Conservation (phyloP, 2,329 filamentous ascomycete genomes). For the Paraconiothyrium brasiliense region DNA sequence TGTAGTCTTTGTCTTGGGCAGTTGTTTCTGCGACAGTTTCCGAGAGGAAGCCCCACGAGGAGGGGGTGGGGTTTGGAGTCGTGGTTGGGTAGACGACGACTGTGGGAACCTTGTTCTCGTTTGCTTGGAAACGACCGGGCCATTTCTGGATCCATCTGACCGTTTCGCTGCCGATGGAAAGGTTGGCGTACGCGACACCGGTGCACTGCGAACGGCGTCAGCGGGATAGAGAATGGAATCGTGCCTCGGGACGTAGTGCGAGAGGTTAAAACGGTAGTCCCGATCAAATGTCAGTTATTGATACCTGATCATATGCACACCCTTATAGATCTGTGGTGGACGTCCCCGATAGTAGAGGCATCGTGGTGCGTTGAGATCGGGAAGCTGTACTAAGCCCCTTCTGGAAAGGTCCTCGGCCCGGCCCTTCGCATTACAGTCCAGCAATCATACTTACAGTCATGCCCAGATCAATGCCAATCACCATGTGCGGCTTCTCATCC, state of each 20-base stretch:
- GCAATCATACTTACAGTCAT: conserved; percentile 47
- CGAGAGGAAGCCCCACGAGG: conserved; percentile 65
- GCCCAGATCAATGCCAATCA: conserved; percentile 47
- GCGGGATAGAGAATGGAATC: not conserved
- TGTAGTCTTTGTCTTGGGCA: conserved; percentile 56
- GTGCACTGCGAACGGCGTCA: conserved; percentile 35
- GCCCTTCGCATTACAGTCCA: not conserved
- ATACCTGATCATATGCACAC: not conserved
- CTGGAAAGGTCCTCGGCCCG: not conserved
- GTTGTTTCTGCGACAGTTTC: conserved; percentile 46
- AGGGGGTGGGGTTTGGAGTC: conserved; percentile 39
- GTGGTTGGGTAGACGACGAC: conserved; percentile 56
- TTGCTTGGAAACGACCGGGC: conserved; percentile 62
- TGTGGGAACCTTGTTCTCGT: conserved; percentile 66
- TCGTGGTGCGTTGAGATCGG: too few relatives aligned
- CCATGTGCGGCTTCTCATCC: conserved; percentile 41
- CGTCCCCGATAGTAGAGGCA: too few relatives aligned
- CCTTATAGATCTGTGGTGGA: not conserved
- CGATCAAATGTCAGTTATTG: too few relatives aligned
- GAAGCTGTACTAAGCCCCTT: conserved; percentile 2
- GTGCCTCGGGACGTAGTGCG: too few relatives aligned
- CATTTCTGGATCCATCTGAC: conserved; percentile 58
- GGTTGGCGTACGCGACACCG: conserved; percentile 50
- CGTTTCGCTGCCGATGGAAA: conserved; percentile 45
- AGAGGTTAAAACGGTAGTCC: too few relatives aligned